Percentiles rank a stretch among this genome's conserved stretches.
Conservation (phyloP, 164 flowering plant species). For the Chloranthus sessilifolius region DNA sequence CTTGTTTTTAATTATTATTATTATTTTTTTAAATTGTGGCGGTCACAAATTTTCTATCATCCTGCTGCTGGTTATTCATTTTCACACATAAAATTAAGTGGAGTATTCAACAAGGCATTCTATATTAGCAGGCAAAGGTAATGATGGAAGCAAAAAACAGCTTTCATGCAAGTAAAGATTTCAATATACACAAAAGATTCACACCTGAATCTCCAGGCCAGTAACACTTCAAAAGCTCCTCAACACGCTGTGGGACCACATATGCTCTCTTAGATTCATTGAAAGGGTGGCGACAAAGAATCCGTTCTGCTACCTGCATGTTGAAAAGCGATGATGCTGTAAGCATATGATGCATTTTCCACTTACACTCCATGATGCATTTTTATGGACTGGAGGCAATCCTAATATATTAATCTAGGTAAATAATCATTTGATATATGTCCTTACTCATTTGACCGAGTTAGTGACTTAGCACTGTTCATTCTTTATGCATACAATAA, state of each 20-base stretch:
- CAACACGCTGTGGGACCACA: slow-evolving; percentile 92
- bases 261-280: slow-evolving; percentile 97
- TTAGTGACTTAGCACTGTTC: too few relatives aligned
- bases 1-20: too few relatives aligned
- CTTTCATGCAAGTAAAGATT: not conserved
- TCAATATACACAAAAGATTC: slow-evolving; percentile 2
- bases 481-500: too few relatives aligned
- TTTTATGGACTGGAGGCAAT: not conserved
- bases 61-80: too few relatives aligned
- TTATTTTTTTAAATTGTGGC: too few relatives aligned
- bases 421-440: too few relatives aligned
- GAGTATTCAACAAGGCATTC: not conserved
- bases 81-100: not conserved
- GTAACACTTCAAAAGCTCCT: slow-evolving; percentile 92
- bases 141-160: not conserved
- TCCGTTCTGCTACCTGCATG: slow-evolving; percentile 65
- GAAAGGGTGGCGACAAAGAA: slow-evolving; percentile 96
- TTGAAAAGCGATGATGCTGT: not conserved
- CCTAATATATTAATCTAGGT: not conserved
- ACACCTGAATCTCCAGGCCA: slow-evolving; percentile 90
- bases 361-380: not conserved
- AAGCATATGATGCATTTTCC: not conserved
- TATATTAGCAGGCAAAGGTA: too few relatives aligned
- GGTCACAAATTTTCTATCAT: too few relatives aligned
- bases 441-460: too few relatives aligned